Conservation (phyloP, 768 basidiomycete species). For the Pleurotus sapidus region DNA sequence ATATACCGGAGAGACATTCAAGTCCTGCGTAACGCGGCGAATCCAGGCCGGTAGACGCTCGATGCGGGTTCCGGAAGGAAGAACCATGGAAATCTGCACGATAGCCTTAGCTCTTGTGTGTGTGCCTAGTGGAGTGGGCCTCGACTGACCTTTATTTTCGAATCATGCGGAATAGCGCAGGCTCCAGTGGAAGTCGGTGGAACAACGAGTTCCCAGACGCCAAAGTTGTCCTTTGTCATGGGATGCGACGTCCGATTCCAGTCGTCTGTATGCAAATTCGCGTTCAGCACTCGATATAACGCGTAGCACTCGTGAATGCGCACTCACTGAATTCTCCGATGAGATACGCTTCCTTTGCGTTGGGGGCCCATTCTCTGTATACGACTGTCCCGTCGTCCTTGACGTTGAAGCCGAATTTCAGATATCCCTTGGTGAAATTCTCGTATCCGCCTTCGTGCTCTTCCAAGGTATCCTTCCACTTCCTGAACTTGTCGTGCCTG, state of each 20-base stretch:
- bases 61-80: slow-evolving; percentile 74
- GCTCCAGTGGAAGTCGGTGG: slow-evolving; percentile 64
- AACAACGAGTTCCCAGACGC: slow-evolving; percentile 85
- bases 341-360: slow-evolving; percentile 75
- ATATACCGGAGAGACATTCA: slow-evolving; percentile 84
- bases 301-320: slow-evolving; percentile 15
- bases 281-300: neutral
- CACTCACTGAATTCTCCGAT: slow-evolving; percentile 95
- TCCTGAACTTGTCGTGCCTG: slow-evolving; percentile 64
- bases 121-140: neutral
- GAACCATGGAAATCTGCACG: slow-evolving; percentile 83
- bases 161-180: slow-evolving; percentile 90
- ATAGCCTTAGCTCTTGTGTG: slow-evolving; percentile 2
- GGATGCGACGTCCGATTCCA: slow-evolving; percentile 88
- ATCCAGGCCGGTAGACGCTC: slow-evolving; percentile 96
- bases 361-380: slow-evolving; percentile 97
- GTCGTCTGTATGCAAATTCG: slow-evolving; percentile 47
- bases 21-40: slow-evolving; percentile 91
- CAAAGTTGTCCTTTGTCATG: slow-evolving; percentile 82
- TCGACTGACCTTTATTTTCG: slow-evolving; percentile 83
- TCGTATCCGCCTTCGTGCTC: slow-evolving; percentile 83
- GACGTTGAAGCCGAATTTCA: slow-evolving; percentile 77
- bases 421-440: slow-evolving; percentile 76
- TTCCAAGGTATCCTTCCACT: slow-evolving; percentile 77
- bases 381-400: slow-evolving; percentile 61